Evolutionary conservation across 176 grass and related monocot genomes (phyloP).

Genomic region (Neostapfia colusana): DNA sequence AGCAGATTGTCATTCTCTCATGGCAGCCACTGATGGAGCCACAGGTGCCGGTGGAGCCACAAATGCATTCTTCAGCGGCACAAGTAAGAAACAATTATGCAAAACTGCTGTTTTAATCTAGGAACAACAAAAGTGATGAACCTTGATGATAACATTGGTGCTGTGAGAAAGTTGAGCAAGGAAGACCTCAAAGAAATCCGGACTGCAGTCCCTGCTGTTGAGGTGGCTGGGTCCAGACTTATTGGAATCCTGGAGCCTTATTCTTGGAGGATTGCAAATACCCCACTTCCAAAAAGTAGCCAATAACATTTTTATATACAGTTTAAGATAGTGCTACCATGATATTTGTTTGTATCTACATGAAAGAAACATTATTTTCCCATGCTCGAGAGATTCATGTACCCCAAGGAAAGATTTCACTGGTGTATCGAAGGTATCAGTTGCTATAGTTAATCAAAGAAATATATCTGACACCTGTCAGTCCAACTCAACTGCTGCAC

Average conservation of each 20-base stretch:
- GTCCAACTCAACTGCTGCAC: neutral
- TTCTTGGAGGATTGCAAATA: slow-evolving; percentile 69
- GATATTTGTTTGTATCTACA: slow-evolving; percentile 13
- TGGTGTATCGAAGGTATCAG: neutral
- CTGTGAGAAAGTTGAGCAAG: slow-evolving; percentile 60
- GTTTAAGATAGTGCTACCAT: neutral
- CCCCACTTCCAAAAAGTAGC: slow-evolving; percentile 49
- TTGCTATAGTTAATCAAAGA: neutral
- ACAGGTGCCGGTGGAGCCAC: too few relatives aligned
- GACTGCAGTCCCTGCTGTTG: slow-evolving; percentile 37
- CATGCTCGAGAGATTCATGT: slow-evolving; percentile 3
- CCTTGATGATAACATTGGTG: slow-evolving; percentile 58
- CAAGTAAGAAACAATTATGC: too few relatives aligned
- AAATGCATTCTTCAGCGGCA: too few relatives aligned
- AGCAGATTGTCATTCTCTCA: too few relatives aligned
- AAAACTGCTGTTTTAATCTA: slow-evolving; percentile 44
- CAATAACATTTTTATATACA: slow-evolving; percentile 2
- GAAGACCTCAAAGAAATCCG: slow-evolving; percentile 56
- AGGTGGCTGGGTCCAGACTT: slow-evolving; percentile 58
- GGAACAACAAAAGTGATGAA: slow-evolving; percentile 76
- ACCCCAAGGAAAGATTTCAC: slow-evolving; percentile 9
- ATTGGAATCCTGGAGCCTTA: slow-evolving; percentile 49
- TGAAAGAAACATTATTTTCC: neutral
- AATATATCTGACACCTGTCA: neutral
- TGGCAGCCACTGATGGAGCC: too few relatives aligned